A percentile compares a stretch with the other conserved stretches of the same genome.
These are phyloP conservation scores for Wickerhamiella parazyma DNA, from an alignment of 805 yeast genomes.

Conservation along the genomic window DNA sequence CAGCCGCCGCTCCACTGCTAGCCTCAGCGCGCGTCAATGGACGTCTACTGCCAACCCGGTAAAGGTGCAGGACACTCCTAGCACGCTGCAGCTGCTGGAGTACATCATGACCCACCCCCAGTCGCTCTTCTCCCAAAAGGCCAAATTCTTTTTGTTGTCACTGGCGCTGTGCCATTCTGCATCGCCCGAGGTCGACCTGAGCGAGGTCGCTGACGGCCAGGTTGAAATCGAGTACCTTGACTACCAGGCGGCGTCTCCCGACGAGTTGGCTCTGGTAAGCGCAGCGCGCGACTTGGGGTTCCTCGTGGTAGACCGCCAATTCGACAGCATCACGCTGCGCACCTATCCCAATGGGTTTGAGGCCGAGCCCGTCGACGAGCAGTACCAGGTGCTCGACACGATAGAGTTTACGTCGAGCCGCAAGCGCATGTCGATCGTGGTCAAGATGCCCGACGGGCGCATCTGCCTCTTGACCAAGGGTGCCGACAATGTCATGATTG, in stretches of 20 bases:
- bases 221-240: conserved; percentile 48
- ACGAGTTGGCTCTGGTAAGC: conserved; percentile 80
- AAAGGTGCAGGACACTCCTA: conserved; percentile 31
- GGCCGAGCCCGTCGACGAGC: conserved; percentile 45
- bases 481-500: conserved; percentile 60
- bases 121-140: conserved; percentile 53
- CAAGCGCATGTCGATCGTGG: conserved; percentile 87
- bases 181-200: conserved; percentile 45
- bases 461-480: conserved; percentile 82
- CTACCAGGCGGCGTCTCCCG: conserved; percentile 94
- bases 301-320: conserved; percentile 59
- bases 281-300: conserved; percentile 95
- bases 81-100: conserved; percentile 52
- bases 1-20: not conserved
- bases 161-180: conserved; percentile 86
- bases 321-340: conserved; percentile 47
- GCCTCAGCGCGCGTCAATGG: conserved; percentile 26
- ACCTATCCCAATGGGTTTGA: conserved; percentile 77
- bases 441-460: conserved; percentile 60
- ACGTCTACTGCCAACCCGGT: conserved; percentile 36
- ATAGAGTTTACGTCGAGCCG: conserved; percentile 80
- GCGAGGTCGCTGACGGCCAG: conserved; percentile 19
- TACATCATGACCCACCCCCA: conserved; percentile 63
- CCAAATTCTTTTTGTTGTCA: conserved; percentile 64
- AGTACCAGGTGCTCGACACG: conserved; percentile 60